phyloP scores from a whole-genome alignment of 345 rosid genomes.

The Diplotaxis tenuifolia region DNA sequence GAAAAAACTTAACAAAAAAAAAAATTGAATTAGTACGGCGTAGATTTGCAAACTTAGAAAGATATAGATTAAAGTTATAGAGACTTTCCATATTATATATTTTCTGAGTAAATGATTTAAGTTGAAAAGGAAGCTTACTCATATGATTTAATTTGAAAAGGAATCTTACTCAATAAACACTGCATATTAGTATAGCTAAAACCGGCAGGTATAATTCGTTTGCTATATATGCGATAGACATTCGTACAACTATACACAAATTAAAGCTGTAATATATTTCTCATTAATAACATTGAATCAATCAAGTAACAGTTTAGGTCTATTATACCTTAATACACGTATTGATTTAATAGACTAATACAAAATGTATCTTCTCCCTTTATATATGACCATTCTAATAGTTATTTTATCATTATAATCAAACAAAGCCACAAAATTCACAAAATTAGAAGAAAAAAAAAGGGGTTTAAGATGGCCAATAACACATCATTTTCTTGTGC shows the following conservation, averaged over 20 bases:
- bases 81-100: background rate
- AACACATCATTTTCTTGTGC: background rate
- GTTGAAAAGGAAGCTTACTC: no score
- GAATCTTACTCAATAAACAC: background rate
- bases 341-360: background rate
- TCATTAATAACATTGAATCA: constrained; percentile 26
- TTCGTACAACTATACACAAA: constrained; percentile 7
- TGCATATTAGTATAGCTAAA: background rate
- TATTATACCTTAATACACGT: constrained; percentile 31
- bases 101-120: background rate
- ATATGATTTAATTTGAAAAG: background rate
- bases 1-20: background rate
- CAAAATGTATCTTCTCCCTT: background rate
- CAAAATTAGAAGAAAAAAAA: background rate
- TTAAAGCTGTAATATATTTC: background rate
- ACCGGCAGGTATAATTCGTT: background rate
- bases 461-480: constrained; percentile 29
- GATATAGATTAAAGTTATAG: background rate
- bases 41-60: background rate
- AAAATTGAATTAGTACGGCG: no score
- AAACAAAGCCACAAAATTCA: constrained; percentile 3
- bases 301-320: background rate
- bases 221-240: background rate
- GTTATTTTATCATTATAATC: background rate
- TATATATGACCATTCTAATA: constrained; percentile 11